Evolutionary conservation across 169 alveolate genomes (phyloP), one percentile per base, ranked within the genome.

Genomic region (Plasmodium fragile): DNA sequence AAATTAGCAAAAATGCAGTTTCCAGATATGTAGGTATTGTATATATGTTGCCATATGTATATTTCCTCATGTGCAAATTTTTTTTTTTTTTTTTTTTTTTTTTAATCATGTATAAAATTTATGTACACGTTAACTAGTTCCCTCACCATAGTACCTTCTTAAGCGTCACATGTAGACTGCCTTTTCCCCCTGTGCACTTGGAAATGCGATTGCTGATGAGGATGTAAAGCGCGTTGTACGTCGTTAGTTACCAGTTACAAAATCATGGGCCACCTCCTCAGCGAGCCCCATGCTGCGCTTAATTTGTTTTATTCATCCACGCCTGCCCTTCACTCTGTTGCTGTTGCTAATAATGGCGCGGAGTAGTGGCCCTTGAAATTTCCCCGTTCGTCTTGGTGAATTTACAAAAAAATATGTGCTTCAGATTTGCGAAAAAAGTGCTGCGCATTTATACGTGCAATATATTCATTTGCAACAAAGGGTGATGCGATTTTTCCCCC

Each of bases 71-170:
- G 32, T 72, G 53, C 28, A n/a, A 32, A 73, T 65, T 65, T 65
- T 73, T 73, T 73, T 73, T 30, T 28, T 72, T 72, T 72, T 72
- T 32, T 72, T 72, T 72, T 72, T 73, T 73, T 32, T 73, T 73
- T 73, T 32, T 32, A 34, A 34, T 10, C 36, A 39, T 65, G 75
- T 28, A 65, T 25, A 65, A 25, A 65, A 25, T 7, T 65, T 65
- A 65, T 65, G 11, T 28, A 25, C 75, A 13, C 22, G 22, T 16
- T 49, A 49, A 13, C 32, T 65, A 22, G 41, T 18, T 65, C n/a
- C 41, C 36, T 25, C 36, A 1, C 18, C 75, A 16, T 6, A 22
- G 32, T 65, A 25, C 75, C 75, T 65, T 65, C 25, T 25, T 22
- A 65, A 25, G 41, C 75, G 41, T 65, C 30, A 18, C 30, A 65